phyloP scores from a whole-genome alignment of 2,329 filamentous ascomycete genomes.

The Scorias spongiosa region DNA sequence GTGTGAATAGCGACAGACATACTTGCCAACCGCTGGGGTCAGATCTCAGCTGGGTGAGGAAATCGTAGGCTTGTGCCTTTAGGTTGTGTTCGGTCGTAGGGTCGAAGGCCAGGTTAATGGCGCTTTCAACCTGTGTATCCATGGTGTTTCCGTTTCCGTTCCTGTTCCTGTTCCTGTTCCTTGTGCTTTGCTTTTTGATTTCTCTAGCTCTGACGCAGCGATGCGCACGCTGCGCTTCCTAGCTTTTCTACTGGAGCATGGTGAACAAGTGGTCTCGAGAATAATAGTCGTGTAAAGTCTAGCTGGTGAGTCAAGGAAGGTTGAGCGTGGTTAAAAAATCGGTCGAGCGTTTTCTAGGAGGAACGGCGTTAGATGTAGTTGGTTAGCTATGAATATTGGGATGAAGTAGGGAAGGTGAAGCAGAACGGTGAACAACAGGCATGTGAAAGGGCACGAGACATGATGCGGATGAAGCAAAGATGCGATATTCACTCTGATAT shows the following conservation, averaged over 20 bases:
- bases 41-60: constrained; percentile 59
- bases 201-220: neutral
- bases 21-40: constrained; percentile 82
- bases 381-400: no score
- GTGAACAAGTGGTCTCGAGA: no score
- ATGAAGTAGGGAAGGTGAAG: no score
- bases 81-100: constrained; percentile 52
- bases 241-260: neutral
- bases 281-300: no score
- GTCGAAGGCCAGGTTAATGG: constrained; percentile 86
- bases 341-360: no score
- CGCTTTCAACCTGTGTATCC: constrained; percentile 63
- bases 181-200: neutral
- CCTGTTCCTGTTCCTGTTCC: neutral
- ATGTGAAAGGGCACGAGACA: no score
- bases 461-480: no score
- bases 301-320: no score
- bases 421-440: no score
- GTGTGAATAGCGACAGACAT: constrained; percentile 72
- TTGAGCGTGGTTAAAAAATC: no score
- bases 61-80: constrained; percentile 71
- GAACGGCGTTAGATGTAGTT: no score
- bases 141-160: constrained; percentile 5
- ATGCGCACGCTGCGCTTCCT: neutral
- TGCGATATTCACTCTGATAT: no score